Conservation (phyloP, 106 monocot species). For the Gastrodia elata region DNA sequence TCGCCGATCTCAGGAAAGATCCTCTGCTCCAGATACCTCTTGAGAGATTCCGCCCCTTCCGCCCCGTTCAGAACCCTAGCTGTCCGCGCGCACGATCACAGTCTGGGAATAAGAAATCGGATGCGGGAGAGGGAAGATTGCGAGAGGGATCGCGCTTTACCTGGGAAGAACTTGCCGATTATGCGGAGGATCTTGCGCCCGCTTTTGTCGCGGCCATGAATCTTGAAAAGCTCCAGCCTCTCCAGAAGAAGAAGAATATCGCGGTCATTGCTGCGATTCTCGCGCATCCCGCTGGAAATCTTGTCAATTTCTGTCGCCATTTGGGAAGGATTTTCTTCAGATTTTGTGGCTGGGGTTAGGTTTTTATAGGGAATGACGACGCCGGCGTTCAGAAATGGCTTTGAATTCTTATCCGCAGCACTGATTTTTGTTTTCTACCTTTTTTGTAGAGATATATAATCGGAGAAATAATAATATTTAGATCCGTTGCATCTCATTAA, state of each 20-base stretch:
- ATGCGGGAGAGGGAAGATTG: neutral
- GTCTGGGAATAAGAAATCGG: neutral
- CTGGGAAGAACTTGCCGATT: slow-evolving; percentile 80
- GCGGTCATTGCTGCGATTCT: neutral
- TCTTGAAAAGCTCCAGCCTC: slow-evolving; percentile 40
- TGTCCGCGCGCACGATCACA: slow-evolving; percentile 8
- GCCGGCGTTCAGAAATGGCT: neutral
- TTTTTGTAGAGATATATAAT: no score
- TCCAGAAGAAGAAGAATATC: slow-evolving; percentile 20
- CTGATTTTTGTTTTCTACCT: no score
- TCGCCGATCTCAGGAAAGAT: slow-evolving; percentile 48
- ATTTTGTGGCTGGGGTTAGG: no score
- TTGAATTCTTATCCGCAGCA: neutral
- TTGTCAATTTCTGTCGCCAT: neutral
- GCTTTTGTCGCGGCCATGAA: slow-evolving; percentile 68
- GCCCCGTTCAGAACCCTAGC: slow-evolving; percentile 30
- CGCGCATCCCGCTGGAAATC: neutral
- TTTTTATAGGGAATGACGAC: neutral
- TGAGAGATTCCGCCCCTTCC: slow-evolving; percentile 33
- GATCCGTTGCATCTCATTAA: no score
- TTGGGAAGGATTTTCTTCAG: neutral
- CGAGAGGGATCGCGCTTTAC: slow-evolving; percentile 23
- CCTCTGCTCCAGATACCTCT: slow-evolving; percentile 37
- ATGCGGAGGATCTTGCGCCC: slow-evolving; percentile 68
- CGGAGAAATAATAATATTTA: no score